phyloP scores from a whole-genome alignment of 106 monocot species.

The Phalaenopsis aphrodite region DNA sequence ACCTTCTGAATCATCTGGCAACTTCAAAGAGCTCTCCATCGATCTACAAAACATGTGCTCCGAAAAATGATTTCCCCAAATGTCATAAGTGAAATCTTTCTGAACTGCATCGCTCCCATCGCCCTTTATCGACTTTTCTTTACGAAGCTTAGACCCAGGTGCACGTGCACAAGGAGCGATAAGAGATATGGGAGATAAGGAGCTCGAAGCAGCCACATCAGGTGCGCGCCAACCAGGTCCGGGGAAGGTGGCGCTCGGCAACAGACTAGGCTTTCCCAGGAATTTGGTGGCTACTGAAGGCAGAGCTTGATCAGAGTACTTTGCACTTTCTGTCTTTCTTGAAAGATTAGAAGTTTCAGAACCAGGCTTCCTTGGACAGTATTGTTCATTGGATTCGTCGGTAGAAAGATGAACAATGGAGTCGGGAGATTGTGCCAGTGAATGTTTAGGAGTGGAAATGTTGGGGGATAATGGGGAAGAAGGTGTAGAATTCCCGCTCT shows the following conservation, averaged over 20 bases:
- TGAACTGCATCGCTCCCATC: slow-evolving; percentile 13
- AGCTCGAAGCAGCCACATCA: slow-evolving; percentile 11
- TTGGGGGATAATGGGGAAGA: slow-evolving; percentile 70
- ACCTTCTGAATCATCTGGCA: slow-evolving; percentile 57
- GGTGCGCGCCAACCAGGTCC: slow-evolving; percentile 15
- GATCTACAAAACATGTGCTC: slow-evolving; percentile 28
- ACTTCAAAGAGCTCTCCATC: slow-evolving; percentile 21
- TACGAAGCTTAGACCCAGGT: slow-evolving; percentile 59
- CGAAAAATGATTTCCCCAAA: slow-evolving; percentile 81
- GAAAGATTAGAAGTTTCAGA: slow-evolving; percentile 4
- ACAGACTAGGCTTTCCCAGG: slow-evolving; percentile 11
- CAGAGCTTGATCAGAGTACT: not conserved
- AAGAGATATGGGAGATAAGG: slow-evolving; percentile 33
- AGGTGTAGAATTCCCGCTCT: slow-evolving; percentile 97
- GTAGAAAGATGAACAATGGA: slow-evolving; percentile 5
- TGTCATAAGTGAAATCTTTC: slow-evolving; percentile 65
- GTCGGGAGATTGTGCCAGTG: slow-evolving; percentile 17
- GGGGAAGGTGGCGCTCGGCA: slow-evolving; percentile 34
- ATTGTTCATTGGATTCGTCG: slow-evolving; percentile 17
- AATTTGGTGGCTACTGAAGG: slow-evolving; percentile 10
- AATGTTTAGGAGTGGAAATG: slow-evolving; percentile 35
- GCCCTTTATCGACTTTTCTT: slow-evolving; percentile 24
- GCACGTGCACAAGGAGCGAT: slow-evolving; percentile 69
- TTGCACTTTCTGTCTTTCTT: slow-evolving; percentile 12
- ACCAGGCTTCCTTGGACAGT: slow-evolving; percentile 11